A percentile compares a stretch with the other conserved stretches of the same genome.
Evolutionary conservation across 2,329 filamentous ascomycete species (phyloP).

Genomic region (Cercospora zeina): DNA sequence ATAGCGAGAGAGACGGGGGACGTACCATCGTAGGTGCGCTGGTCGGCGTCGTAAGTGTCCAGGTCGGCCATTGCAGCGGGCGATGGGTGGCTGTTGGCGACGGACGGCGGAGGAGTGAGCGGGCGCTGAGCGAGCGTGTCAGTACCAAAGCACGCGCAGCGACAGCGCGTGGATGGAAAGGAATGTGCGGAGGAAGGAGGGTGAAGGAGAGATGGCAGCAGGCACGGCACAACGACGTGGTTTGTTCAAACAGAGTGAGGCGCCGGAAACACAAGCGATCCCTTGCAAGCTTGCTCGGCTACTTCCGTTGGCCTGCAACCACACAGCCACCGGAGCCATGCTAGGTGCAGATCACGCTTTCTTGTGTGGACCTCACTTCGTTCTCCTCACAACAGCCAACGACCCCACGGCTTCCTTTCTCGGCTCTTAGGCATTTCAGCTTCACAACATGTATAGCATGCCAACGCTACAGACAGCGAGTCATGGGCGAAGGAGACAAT

Average conservation of each 20-base stretch:
- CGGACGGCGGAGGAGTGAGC: neutral
- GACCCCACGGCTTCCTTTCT: neutral
- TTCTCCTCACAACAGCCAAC: neutral
- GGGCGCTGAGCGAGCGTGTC: neutral
- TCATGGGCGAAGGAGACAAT: neutral
- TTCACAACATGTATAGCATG: neutral
- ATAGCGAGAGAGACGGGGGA: slow-evolving; percentile 19
- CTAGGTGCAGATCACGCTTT: slow-evolving; percentile 10
- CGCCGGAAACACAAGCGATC: slow-evolving; percentile 8
- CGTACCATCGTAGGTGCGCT: slow-evolving; percentile 66
- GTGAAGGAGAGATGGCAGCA: slow-evolving; percentile 2
- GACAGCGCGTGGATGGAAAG: neutral
- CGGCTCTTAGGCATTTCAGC: too few species aligned
- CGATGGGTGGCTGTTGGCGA: slow-evolving; percentile 11
- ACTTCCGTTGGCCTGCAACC: slow-evolving; percentile 5
- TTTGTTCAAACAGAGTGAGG: slow-evolving; percentile 11
- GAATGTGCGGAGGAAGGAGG: neutral
- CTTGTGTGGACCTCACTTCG: slow-evolving; percentile 6
- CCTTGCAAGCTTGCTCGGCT: slow-evolving; percentile 5
- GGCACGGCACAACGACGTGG: neutral
- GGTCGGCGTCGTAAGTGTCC: slow-evolving; percentile 65
- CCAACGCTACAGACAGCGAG: neutral
- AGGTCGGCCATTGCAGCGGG: slow-evolving; percentile 48
- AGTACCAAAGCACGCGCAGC: neutral
- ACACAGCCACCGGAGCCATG: neutral